Evolutionary conservation across 148 eudicot genomes (phyloP).

Genomic region (Silene conica): DNA sequence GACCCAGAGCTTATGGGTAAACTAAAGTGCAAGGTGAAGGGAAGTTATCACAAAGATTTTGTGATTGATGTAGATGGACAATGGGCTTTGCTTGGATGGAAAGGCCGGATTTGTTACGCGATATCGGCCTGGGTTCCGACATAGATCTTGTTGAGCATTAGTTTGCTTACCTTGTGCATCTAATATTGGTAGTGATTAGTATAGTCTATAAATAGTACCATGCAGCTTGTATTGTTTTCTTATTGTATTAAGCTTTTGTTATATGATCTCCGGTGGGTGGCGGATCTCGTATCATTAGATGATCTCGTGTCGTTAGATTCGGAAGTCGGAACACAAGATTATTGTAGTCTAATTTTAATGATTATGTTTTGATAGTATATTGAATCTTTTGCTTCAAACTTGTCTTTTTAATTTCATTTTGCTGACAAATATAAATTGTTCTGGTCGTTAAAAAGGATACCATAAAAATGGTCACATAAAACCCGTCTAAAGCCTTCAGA

Average conservation of each 20-base stretch:
- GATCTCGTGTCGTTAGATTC: background rate
- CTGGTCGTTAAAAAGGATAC: no score
- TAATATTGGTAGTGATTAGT: background rate
- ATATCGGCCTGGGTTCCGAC: constrained; percentile 38
- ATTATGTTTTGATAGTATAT: background rate
- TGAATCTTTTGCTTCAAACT: background rate
- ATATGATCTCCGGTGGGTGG: background rate
- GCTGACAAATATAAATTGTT: no score
- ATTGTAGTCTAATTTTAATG: background rate
- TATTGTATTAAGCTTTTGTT: background rate
- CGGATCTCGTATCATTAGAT: background rate
- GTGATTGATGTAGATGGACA: constrained; percentile 37
- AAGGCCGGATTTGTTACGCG: constrained; percentile 35
- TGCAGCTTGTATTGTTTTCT: background rate
- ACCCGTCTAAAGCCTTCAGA: no score
- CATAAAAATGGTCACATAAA: no score
- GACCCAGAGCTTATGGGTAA: constrained; percentile 30
- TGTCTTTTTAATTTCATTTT: no score
- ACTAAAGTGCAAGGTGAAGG: constrained; percentile 27
- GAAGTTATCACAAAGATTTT: constrained; percentile 32
- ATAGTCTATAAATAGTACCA: background rate
- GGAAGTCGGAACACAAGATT: background rate
- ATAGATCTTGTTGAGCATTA: constrained; percentile 10
- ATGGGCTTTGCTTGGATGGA: constrained; percentile 43
- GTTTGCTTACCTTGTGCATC: no score